A percentile compares a stretch with the other conserved stretches of the same genome.
These are phyloP conservation scores for Moesziomyces sp. DNA, from an alignment of 1,284 basidiomycete species.

Conservation along the genomic window DNA sequence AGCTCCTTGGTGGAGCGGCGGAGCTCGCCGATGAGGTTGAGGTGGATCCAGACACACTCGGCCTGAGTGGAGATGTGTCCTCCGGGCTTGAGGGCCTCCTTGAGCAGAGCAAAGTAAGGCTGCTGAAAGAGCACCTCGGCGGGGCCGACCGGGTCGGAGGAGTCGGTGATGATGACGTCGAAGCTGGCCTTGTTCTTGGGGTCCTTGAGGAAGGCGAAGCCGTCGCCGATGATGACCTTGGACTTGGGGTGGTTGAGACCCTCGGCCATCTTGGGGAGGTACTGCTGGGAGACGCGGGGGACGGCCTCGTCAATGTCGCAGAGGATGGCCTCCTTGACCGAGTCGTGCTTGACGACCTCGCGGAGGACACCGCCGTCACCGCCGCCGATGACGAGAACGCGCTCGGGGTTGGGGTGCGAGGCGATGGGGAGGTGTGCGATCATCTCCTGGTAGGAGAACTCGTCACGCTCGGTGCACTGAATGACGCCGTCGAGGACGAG, in stretches of 20 bases:
- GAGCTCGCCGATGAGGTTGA: constrained; percentile 85
- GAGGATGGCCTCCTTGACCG: constrained; percentile 90
- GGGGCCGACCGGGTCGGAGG: constrained; percentile 96
- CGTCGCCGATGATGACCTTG: constrained; percentile 90
- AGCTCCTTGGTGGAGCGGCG: constrained; percentile 79
- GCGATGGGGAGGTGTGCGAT: constrained; percentile 95
- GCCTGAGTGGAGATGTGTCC: constrained; percentile 96
- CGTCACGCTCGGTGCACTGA: constrained; percentile 96
- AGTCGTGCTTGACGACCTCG: constrained; percentile 93
- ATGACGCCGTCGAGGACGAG: constrained; percentile 95
- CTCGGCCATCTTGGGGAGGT: constrained; percentile 91
- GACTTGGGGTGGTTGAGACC: constrained; percentile 87
- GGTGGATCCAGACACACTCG: constrained; percentile 95
- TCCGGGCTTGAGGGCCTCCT: constrained; percentile 86
- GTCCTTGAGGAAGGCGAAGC: constrained; percentile 94
- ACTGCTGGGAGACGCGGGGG: constrained; percentile 90
- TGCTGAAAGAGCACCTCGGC: constrained; percentile 94
- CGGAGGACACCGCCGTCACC: constrained; percentile 83
- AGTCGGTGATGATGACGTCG: constrained; percentile 98
- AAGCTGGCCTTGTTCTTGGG: constrained; percentile 80
- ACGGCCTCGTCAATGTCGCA: constrained; percentile 99
- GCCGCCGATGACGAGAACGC: constrained; percentile 95
- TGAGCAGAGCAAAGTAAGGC: constrained; percentile 94
- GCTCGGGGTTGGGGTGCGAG: constrained; percentile 94
- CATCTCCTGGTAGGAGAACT: constrained; percentile 99